Conservation (phyloP, 83 land plant species). For the Thuja plicata region DNA sequence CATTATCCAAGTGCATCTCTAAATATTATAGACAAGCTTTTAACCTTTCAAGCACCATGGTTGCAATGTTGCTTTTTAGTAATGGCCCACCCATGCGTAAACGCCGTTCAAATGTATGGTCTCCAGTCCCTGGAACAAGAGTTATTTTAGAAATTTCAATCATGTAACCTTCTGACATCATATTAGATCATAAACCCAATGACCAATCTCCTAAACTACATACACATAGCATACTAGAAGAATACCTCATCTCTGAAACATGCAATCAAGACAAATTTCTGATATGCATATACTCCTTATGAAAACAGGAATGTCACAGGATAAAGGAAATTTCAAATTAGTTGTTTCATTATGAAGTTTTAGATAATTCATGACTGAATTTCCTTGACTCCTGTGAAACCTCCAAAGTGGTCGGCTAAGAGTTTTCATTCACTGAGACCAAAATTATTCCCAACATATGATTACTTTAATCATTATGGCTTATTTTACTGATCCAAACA, state of each 20-base stretch:
- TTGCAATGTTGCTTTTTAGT: constrained; percentile 89
- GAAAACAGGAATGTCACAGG: background rate
- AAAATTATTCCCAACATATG: background rate
- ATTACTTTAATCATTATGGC: background rate
- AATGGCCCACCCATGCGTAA: constrained; percentile 92
- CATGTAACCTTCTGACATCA: background rate
- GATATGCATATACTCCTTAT: background rate
- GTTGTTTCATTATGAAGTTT: background rate
- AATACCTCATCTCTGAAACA: background rate
- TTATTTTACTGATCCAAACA: background rate
- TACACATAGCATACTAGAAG: background rate
- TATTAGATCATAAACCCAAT: background rate
- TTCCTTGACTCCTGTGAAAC: background rate
- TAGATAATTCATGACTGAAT: no score
- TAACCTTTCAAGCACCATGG: constrained; percentile 99
- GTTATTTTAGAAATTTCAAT: background rate
- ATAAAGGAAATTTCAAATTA: no score
- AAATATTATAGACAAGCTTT: background rate
- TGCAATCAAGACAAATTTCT: background rate
- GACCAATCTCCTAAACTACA: background rate
- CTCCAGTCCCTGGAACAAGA: constrained; percentile 80
- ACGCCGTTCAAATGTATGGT: constrained; percentile 93
- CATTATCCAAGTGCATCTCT: background rate
- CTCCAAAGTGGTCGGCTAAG: background rate
- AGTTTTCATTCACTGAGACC: background rate